phyloP scores from a whole-genome alignment of 331 rosid species.

The Cucumis variabilis region DNA sequence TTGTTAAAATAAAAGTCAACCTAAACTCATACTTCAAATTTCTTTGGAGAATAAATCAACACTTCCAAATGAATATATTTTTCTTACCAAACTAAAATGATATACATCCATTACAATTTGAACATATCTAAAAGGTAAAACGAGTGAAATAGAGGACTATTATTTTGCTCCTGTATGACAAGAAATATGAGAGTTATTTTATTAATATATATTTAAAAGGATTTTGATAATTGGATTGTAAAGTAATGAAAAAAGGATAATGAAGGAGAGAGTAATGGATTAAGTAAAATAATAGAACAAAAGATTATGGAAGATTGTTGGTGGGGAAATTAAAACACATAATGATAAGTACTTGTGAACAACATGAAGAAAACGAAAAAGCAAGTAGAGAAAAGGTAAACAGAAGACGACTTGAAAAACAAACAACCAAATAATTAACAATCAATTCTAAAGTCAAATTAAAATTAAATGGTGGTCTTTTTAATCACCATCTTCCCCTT shows the following conservation, averaged over 20 bases:
- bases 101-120: no score
- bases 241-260: background rate
- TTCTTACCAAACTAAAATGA: no score
- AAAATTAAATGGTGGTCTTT: background rate
- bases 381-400: constrained; percentile 32
- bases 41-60: no score
- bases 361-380: constrained; percentile 33
- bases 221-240: background rate
- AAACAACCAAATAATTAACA: constrained; percentile 24
- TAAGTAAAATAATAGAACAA: background rate
- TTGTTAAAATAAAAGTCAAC: no score
- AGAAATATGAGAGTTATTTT: no score
- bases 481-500: constrained; percentile 3
- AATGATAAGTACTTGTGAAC: constrained; percentile 25
- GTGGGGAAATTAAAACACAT: constrained; percentile 19
- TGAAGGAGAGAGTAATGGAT: background rate
- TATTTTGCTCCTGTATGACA: no score
- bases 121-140: no score
- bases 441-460: constrained; percentile 21
- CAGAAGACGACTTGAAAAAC: constrained; percentile 30
- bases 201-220: no score
- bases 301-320: background rate
- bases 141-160: no score
- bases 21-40: no score
- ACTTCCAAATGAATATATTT: no score